Conservation (phyloP, 805 yeast genomes). For the Candida maltosa region DNA sequence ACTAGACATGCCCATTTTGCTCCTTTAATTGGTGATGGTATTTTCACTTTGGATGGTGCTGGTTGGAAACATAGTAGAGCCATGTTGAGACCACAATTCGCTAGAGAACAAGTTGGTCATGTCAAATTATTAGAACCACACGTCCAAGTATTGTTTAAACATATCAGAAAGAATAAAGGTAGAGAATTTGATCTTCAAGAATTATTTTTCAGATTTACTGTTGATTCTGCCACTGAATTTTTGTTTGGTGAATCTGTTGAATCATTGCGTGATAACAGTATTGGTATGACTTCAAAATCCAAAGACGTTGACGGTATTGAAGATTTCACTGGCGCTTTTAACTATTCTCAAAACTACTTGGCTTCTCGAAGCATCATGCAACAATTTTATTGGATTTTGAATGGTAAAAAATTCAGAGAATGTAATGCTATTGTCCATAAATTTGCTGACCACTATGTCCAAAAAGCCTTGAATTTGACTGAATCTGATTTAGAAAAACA, state of each 20-base stretch:
- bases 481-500: constrained; percentile 23
- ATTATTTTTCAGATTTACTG: constrained; percentile 35
- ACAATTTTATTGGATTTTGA: constrained; percentile 22
- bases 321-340: constrained; percentile 34
- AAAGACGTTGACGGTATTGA: constrained; percentile 26
- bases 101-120: constrained; percentile 41
- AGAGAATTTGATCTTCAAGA: constrained; percentile 34
- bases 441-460: constrained; percentile 26
- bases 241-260: constrained; percentile 40
- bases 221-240: constrained; percentile 41
- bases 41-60: constrained; percentile 39
- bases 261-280: constrained; percentile 24
- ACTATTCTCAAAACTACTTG: constrained; percentile 27
- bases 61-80: constrained; percentile 44
- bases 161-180: constrained; percentile 24
- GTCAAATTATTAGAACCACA: constrained; percentile 39
- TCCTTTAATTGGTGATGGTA: constrained; percentile 41
- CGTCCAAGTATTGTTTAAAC: constrained; percentile 30
- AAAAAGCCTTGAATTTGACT: constrained; percentile 24
- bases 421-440: constrained; percentile 23
- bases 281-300: constrained; percentile 14
- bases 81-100: constrained; percentile 44
- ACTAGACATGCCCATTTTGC: constrained; percentile 32
- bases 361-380: constrained; percentile 24
- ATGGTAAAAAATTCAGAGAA: constrained; percentile 18